Evolutionary conservation across 202 grass and related monocot genomes (phyloP).

Genomic region (Panicum hallii): DNA sequence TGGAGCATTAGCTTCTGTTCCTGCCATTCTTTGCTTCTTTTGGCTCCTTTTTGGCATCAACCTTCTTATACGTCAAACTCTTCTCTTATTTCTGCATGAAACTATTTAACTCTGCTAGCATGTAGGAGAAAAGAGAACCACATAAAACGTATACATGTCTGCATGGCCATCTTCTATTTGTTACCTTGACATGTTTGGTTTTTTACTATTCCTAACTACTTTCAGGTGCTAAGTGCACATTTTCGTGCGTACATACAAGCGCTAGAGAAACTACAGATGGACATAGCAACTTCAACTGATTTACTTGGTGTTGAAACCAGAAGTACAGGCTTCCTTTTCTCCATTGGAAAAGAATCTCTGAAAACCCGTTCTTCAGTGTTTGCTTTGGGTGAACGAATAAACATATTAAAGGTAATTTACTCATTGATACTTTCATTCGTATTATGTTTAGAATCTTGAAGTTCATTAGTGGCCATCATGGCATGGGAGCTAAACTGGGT

Average conservation of each 20-base stretch:
- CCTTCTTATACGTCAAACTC: background rate
- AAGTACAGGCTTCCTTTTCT: slow-evolving; percentile 84
- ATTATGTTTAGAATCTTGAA: slow-evolving; percentile 8
- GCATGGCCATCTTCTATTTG: slow-evolving; percentile 8
- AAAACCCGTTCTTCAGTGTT: slow-evolving; percentile 96
- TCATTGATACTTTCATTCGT: slow-evolving; percentile 5
- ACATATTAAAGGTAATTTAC: slow-evolving; percentile 79
- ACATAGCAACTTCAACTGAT: slow-evolving; percentile 94
- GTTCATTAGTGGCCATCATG: slow-evolving; percentile 11
- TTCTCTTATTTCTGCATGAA: background rate
- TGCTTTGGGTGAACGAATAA: slow-evolving; percentile 95
- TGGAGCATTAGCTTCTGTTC: background rate
- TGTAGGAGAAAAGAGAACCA: slow-evolving; percentile 29
- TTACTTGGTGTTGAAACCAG: slow-evolving; percentile 97
- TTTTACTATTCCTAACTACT: slow-evolving; percentile 40
- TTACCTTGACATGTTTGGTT: slow-evolving; percentile 16
- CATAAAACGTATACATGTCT: background rate
- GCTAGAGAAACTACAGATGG: slow-evolving; percentile 91
- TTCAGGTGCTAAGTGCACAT: slow-evolving; percentile 93
- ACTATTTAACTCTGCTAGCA: background rate
- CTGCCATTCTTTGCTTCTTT: slow-evolving; percentile 18
- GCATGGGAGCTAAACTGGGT: slow-evolving; percentile 13
- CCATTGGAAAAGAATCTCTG: slow-evolving; percentile 88
- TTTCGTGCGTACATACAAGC: slow-evolving; percentile 98
- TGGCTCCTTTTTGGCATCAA: background rate